phyloP scores from a whole-genome alignment of 768 basidiomycete genomes.

The Mycena crocata region DNA sequence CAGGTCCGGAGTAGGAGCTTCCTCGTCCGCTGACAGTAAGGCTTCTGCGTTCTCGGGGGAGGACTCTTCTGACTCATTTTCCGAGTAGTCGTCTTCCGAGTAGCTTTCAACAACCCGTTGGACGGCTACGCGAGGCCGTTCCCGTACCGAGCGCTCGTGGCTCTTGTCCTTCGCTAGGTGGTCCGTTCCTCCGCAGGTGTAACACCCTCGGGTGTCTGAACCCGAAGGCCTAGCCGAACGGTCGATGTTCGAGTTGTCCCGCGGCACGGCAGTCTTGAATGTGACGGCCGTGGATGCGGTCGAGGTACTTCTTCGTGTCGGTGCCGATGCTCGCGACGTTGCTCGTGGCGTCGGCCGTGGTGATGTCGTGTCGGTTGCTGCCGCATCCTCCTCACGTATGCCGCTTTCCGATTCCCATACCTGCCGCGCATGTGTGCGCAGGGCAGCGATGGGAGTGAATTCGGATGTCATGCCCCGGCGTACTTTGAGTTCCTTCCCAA shows the following conservation, averaged over 20 bases:
- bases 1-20: background rate
- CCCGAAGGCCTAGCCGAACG: too few species aligned
- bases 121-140: background rate
- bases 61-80: background rate
- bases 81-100: background rate
- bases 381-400: background rate
- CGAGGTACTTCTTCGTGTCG: too few species aligned
- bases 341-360: background rate
- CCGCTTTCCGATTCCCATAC: background rate
- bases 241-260: background rate
- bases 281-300: too few species aligned
- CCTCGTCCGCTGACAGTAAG: background rate
- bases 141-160: background rate
- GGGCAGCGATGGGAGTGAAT: background rate
- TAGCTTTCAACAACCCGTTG: constrained; percentile 7
- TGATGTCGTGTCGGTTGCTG: background rate
- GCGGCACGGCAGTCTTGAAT: too few species aligned
- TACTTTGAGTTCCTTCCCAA: background rate
- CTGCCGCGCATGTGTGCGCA: constrained; percentile 6
- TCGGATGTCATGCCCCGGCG: background rate
- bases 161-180: constrained; percentile 5
- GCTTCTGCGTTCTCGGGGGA: too few species aligned
- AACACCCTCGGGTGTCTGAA: background rate
- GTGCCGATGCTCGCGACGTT: too few species aligned
- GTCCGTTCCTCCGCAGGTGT: constrained; percentile 1